Conservation (phyloP, 345 rosid species). For the Raphanus raphanistrum region DNA sequence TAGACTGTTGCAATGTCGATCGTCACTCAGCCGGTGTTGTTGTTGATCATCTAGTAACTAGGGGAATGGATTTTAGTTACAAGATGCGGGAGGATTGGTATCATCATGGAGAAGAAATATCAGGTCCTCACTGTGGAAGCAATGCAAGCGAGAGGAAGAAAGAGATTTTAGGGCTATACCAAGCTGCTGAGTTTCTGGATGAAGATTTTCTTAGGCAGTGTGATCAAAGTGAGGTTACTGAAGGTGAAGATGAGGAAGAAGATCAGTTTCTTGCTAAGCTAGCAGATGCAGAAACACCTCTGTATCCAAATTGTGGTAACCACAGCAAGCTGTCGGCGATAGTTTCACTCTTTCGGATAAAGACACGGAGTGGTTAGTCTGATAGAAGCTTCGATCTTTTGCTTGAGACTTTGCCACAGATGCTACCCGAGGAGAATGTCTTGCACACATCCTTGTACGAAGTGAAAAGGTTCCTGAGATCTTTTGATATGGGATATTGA, state of each 20-base stretch:
- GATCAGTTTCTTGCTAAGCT: background rate
- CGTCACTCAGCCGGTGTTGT: background rate
- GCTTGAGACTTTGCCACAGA: background rate
- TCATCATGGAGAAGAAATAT: background rate
- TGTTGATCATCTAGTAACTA: background rate
- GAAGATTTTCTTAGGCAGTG: background rate
- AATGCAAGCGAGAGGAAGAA: background rate
- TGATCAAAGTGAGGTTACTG: background rate
- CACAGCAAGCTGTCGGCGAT: background rate
- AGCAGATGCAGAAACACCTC: background rate
- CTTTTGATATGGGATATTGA: background rate
- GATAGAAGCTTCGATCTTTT: background rate
- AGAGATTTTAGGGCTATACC: background rate
- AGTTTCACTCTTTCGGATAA: background rate
- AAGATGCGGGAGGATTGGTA: background rate
- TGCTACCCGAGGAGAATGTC: background rate
- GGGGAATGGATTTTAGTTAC: background rate
- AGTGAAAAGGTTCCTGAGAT: background rate
- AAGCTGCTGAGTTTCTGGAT: background rate
- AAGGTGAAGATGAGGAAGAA: background rate
- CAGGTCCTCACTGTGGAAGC: background rate
- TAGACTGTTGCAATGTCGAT: background rate
- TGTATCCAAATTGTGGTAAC: background rate
- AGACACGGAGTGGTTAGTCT: background rate
- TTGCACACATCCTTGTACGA: background rate